Evolutionary conservation across 2,329 filamentous ascomycete genomes (phyloP), one percentile per base, ranked within the genome.

Genomic region (Fusarium sublunatum): DNA sequence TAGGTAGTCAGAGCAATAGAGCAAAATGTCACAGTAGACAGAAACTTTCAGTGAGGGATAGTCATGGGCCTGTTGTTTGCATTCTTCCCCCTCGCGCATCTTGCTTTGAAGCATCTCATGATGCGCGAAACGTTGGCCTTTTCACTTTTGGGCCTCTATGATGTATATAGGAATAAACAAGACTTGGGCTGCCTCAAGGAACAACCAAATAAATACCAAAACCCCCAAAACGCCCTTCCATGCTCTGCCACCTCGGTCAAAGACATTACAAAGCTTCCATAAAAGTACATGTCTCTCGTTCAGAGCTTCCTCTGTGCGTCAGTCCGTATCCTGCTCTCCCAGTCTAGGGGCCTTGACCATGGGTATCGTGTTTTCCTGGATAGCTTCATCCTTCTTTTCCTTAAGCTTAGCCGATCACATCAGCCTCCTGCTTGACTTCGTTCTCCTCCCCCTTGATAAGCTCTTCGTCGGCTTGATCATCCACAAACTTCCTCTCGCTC

Each of bases 401-500:
- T 65, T 70, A 60, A 73, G 53, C 65, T 70, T 61, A 73, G 53
- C 65, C 75, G 58, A 79, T 75, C 24, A 78, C 73, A 57, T 81
- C 76, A 32, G 73, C 70, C 59, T 79, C 78, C 39, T 77, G 76
- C 58, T 76, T 77, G 61, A 73, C 71, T 11, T 69, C 73, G 40
- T 70, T 69, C 36, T 76, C 76, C 22, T 79, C 84, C 0, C 91
- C 88, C 58, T 91, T 84, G 60, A 96, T 87, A 47, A 91, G 79
- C 77, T 96, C 92, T 73, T 92, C 89, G 26, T 82, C 79, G 6
- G 79, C 84, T 10, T 82, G 81, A 43, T 91, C 89, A 55, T 92
- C 88, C 46, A 94, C 88, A 78, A 97, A 97, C 73, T 91, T 94
- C 70, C 93, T 85, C 76, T 97, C 92, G 72, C 92, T 96, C 45